Evolutionary conservation across 23 red algal genomes (phyloP).

Genomic region (Chondrus crispus): DNA sequence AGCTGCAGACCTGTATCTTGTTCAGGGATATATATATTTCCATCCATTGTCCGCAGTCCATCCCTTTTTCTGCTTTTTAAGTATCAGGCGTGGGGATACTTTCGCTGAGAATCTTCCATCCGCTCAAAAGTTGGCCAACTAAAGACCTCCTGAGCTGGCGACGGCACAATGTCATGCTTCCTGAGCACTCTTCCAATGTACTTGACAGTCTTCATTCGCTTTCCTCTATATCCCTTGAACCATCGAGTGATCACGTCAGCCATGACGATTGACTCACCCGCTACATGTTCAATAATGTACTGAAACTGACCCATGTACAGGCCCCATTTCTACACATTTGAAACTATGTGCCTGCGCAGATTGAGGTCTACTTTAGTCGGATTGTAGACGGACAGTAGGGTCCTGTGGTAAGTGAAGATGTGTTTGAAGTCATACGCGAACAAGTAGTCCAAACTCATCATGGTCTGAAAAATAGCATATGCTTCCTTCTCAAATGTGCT

Average conservation of each 20-base stretch:
- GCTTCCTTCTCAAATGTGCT: neutral
- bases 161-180: neutral
- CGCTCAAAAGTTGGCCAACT: too few species aligned
- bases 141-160: neutral
- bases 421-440: neutral
- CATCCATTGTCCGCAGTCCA: neutral
- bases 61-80: too few species aligned
- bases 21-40: neutral
- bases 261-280: neutral
- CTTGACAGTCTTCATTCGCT: too few species aligned
- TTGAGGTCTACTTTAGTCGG: neutral
- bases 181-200: too few species aligned
- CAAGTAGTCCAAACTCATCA: conserved; percentile 9
- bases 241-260: conserved; percentile 13
- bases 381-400: neutral
- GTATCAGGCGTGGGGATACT: too few species aligned
- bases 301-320: neutral
- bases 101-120: too few species aligned
- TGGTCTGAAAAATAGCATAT: neutral
- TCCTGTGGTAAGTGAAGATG: neutral
- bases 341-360: neutral
- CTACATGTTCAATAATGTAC: conserved; percentile 25
- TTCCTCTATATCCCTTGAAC: neutral
- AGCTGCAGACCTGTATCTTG: neutral
- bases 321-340: neutral